Conservation (phyloP, 768 basidiomycete species). For the Rubroboletus satanas region DNA sequence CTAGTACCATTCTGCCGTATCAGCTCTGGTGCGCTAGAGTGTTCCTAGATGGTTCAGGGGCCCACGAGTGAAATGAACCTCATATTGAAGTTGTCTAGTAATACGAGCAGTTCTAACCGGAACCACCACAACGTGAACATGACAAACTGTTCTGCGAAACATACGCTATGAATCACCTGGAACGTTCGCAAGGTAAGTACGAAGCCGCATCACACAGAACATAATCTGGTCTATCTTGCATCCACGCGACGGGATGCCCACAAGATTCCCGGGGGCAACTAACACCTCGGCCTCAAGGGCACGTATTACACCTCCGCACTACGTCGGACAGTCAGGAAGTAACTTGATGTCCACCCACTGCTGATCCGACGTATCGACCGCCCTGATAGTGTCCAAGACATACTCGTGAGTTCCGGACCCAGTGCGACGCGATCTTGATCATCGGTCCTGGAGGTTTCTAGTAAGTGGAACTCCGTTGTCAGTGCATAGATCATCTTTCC, state of each 20-base stretch:
- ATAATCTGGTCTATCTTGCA: background rate
- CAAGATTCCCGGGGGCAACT: background rate
- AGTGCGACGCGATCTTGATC: background rate
- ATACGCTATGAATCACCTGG: background rate
- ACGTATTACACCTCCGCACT: background rate
- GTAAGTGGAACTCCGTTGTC: background rate
- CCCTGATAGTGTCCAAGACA: background rate
- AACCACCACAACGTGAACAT: background rate
- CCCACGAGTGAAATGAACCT: background rate
- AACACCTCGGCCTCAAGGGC: background rate
- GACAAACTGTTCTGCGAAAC: too few relatives aligned
- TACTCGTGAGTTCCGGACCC: background rate
- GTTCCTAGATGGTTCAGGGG: too few relatives aligned
- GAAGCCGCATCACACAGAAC: background rate
- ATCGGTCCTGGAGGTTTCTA: background rate
- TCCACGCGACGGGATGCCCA: background rate
- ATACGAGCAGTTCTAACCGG: background rate
- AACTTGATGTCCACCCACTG: background rate
- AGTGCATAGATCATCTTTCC: background rate
- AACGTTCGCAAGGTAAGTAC: background rate
- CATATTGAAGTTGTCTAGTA: background rate
- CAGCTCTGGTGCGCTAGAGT: background rate
- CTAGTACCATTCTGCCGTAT: background rate
- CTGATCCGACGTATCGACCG: background rate
- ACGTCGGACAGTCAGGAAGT: background rate